Percentiles rank a stretch among this genome's conserved stretches.
Conservation (phyloP, 1,284 basidiomycete species). For the Sporisorium scitamineum region DNA sequence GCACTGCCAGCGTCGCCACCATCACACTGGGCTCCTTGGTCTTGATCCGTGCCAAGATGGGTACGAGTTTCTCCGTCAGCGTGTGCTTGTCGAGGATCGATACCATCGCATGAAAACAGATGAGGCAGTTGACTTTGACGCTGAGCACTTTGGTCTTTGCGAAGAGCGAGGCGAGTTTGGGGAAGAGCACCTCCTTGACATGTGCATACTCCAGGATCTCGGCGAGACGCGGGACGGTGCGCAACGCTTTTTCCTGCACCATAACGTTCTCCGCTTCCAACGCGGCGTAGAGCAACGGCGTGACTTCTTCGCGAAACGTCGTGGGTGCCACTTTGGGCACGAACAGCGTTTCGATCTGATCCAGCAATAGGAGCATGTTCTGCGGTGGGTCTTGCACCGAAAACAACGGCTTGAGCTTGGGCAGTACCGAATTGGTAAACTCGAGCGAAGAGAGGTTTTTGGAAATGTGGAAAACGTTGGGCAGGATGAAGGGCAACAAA, state of each 20-base stretch:
- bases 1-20: slow-evolving; percentile 86
- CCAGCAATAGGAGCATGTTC: slow-evolving; percentile 76
- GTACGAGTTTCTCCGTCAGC: slow-evolving; percentile 93
- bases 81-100: slow-evolving; percentile 84
- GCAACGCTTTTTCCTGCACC: slow-evolving; percentile 92
- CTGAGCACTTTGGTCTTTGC: slow-evolving; percentile 69
- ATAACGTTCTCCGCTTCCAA: slow-evolving; percentile 81
- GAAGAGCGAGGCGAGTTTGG: slow-evolving; percentile 62
- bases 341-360: slow-evolving; percentile 83
- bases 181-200: slow-evolving; percentile 66
- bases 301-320: slow-evolving; percentile 90
- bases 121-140: slow-evolving; percentile 86
- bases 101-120: slow-evolving; percentile 91
- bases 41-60: slow-evolving; percentile 90
- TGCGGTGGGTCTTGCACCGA: slow-evolving; percentile 93
- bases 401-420: slow-evolving; percentile 90
- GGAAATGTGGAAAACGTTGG: slow-evolving; percentile 94
- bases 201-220: slow-evolving; percentile 81
- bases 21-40: slow-evolving; percentile 77
- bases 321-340: slow-evolving; percentile 89
- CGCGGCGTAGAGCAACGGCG: slow-evolving; percentile 93
- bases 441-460: slow-evolving; percentile 77
- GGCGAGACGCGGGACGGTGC: slow-evolving; percentile 85
- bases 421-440: slow-evolving; percentile 84
- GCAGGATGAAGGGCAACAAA: slow-evolving; percentile 91